Percentiles rank a stretch among this genome's conserved stretches.
Conservation (phyloP, 2,329 filamentous ascomycete species). For the Pestalotiopsis fici region DNA sequence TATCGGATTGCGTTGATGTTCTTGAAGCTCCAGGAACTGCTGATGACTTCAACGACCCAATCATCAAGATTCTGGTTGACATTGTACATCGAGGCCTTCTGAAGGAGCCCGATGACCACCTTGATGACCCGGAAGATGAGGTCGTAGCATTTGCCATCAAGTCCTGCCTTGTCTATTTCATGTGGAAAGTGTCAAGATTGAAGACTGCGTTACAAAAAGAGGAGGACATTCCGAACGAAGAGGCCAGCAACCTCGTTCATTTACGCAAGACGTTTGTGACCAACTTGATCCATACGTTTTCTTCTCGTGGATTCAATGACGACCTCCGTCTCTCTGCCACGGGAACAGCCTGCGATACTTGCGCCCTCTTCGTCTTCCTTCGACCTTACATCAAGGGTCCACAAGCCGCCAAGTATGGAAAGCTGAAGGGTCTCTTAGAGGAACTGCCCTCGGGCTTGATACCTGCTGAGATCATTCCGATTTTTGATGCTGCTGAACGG, state of each 20-base stretch:
- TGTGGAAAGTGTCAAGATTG: conserved; percentile 80
- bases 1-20: conserved; percentile 75
- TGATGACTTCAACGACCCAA: conserved; percentile 46
- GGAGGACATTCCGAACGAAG: conserved; percentile 54
- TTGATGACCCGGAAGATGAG: conserved; percentile 78
- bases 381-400: conserved; percentile 51
- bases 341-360: conserved; percentile 78
- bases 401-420: conserved; percentile 49
- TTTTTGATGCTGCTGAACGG: conserved; percentile 78
- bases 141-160: conserved; percentile 76
- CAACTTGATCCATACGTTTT: conserved; percentile 68
- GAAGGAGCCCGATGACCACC: conserved; percentile 66
- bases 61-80: conserved; percentile 71
- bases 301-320: conserved; percentile 70
- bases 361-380: conserved; percentile 77
- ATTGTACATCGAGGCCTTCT: conserved; percentile 75
- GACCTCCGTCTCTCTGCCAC: conserved; percentile 76
- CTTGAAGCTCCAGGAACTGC: conserved; percentile 65
- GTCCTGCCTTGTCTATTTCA: conserved; percentile 83
- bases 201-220: conserved; percentile 56
- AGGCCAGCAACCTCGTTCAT: conserved; percentile 61
- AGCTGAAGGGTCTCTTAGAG: conserved; percentile 65
- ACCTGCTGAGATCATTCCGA: conserved; percentile 68
- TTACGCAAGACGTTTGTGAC: conserved; percentile 59
- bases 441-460: conserved; percentile 65